Evolutionary conservation across 768 basidiomycete genomes (phyloP).

Genomic region (Suillus luteus): DNA sequence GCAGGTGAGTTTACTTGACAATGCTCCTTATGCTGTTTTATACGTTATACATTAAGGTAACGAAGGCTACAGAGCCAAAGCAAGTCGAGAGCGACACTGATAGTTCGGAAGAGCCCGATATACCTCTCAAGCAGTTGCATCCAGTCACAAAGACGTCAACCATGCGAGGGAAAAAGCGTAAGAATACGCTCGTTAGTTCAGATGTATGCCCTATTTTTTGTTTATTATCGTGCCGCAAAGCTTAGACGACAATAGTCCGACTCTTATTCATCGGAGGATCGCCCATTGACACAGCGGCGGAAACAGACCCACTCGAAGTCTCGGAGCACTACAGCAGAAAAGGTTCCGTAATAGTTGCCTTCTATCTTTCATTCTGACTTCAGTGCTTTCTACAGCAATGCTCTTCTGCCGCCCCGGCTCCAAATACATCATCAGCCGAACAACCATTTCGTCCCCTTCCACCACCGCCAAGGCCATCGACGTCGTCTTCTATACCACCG

Average conservation of each 20-base stretch:
- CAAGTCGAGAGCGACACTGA: slow-evolving; percentile 15
- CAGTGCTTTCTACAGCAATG: background rate
- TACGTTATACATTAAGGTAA: slow-evolving; percentile 20
- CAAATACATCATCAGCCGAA: background rate
- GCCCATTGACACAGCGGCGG: slow-evolving; percentile 3
- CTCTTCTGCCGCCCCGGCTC: background rate
- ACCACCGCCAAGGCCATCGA: slow-evolving; percentile 6
- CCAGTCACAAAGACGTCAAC: background rate
- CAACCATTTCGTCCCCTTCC: slow-evolving; percentile 3
- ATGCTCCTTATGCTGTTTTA: background rate
- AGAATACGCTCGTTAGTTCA: slow-evolving; percentile 11
- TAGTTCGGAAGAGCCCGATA: slow-evolving; percentile 17
- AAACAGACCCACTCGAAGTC: background rate
- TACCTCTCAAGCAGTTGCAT: background rate
- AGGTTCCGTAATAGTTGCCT: background rate
- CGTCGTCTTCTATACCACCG: slow-evolving; percentile 8
- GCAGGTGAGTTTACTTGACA: slow-evolving; percentile 13
- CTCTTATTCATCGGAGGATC: slow-evolving; percentile 16
- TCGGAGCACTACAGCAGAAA: slow-evolving; percentile 1
- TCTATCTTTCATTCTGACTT: background rate
- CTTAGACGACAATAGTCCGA: slow-evolving; percentile 19
- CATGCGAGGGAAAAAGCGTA: slow-evolving; percentile 9
- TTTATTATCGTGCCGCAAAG: background rate
- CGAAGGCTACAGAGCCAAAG: slow-evolving; percentile 15
- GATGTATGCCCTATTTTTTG: slow-evolving; percentile 17